Conservation (phyloP, 2,329 filamentous ascomycete genomes). For the Colletotrichum sp. region DNA sequence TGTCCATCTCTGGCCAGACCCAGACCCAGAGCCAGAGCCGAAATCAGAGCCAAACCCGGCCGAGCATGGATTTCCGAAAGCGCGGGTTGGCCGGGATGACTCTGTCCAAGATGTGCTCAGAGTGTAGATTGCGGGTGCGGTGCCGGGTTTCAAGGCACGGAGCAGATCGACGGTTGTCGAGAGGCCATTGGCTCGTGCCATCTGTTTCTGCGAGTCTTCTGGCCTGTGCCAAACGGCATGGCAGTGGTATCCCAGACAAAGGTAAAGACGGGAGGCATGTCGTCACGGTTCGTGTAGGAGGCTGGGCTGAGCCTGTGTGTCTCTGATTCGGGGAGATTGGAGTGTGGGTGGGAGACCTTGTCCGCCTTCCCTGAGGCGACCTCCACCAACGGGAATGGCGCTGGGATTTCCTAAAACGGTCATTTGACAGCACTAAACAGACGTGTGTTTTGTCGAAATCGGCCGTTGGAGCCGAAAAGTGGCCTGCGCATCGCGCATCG, state of each 20-base stretch:
- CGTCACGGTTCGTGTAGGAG: constrained; percentile 19
- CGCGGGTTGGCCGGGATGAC: constrained; percentile 4
- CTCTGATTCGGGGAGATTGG: neutral
- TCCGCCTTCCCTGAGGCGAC: neutral
- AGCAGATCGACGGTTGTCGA: constrained; percentile 2
- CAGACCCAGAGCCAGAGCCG: neutral
- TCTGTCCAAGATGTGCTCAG: neutral
- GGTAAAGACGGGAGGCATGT: constrained; percentile 5
- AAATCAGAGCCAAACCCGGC: neutral
- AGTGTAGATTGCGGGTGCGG: neutral
- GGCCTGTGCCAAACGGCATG: neutral
- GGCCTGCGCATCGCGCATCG: neutral
- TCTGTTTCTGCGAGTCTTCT: constrained; percentile 10
- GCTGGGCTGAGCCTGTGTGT: constrained; percentile 14
- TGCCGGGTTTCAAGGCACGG: constrained; percentile 19
- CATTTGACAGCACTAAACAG: constrained; percentile 10
- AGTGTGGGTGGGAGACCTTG: constrained; percentile 1
- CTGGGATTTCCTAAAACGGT: constrained; percentile 13
- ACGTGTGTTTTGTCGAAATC: neutral
- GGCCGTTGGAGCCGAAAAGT: neutral
- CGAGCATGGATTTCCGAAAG: constrained; percentile 6
- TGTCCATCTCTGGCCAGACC: neutral
- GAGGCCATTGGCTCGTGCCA: constrained; percentile 16
- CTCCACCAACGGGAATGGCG: constrained; percentile 15
- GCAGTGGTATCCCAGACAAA: neutral